Evolutionary conservation across 106 monocot species (phyloP).

Genomic region (Chionographis japonica): DNA sequence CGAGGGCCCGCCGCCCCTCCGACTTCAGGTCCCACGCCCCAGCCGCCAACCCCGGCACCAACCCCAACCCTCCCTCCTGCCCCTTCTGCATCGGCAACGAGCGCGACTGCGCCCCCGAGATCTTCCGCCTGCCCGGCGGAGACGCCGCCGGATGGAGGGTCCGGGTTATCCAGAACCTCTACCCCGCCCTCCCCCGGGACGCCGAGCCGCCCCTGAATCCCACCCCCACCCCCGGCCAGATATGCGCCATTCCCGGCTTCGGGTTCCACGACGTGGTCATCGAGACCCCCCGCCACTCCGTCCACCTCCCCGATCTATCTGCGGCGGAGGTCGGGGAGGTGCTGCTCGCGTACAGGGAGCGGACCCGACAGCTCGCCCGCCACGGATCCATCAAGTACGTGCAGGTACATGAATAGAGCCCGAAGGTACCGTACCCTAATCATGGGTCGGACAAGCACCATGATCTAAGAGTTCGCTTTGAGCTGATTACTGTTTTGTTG

Average conservation of each 20-base stretch:
- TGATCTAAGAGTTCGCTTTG: no score
- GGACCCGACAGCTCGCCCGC: slow-evolving; percentile 52
- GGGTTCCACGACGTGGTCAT: slow-evolving; percentile 97
- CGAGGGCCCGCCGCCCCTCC: slow-evolving; percentile 76
- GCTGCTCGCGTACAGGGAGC: slow-evolving; percentile 61
- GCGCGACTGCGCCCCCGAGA: slow-evolving; percentile 86
- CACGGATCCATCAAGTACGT: slow-evolving; percentile 63
- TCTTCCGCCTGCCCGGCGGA: slow-evolving; percentile 58
- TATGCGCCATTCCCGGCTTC: slow-evolving; percentile 39
- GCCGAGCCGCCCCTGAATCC: slow-evolving; percentile 9
- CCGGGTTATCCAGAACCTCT: slow-evolving; percentile 91
- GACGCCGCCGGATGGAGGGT: slow-evolving; percentile 49
- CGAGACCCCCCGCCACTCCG: slow-evolving; percentile 68
- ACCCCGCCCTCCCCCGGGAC: slow-evolving; percentile 79
- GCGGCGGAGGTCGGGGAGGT: slow-evolving; percentile 58
- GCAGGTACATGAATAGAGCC: slow-evolving; percentile 42
- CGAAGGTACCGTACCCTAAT: neutral
- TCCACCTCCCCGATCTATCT: slow-evolving; percentile 47
- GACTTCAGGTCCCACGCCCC: slow-evolving; percentile 71
- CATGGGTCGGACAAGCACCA: no score
- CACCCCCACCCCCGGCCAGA: slow-evolving; percentile 2
- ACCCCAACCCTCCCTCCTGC: slow-evolving; percentile 45
- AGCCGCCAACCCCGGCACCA: slow-evolving; percentile 11
- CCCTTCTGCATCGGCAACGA: slow-evolving; percentile 92
- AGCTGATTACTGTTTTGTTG: neutral